Conservation (phyloP, 495 filamentous ascomycete genomes). For the Cudoniella acicularis region DNA sequence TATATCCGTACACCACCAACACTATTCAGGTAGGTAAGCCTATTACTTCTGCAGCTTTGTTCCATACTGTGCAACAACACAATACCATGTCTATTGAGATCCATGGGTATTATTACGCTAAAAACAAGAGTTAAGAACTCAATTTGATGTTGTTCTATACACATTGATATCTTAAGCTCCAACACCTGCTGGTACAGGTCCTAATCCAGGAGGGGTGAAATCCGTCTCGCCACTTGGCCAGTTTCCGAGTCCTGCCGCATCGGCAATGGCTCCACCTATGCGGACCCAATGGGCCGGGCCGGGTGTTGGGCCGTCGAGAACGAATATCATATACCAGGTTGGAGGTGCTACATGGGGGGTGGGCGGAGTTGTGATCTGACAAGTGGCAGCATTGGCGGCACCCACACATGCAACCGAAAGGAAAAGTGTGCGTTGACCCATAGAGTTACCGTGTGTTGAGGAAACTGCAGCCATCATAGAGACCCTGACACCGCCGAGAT, state of each 20-base stretch:
- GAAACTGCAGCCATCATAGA: slow-evolving; percentile 55
- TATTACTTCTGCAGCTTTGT: too few relatives aligned
- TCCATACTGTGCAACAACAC: too few relatives aligned
- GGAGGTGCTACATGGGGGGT: slow-evolving; percentile 47
- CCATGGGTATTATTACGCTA: too few relatives aligned
- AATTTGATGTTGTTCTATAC: too few relatives aligned
- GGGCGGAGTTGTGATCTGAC: slow-evolving; percentile 55
- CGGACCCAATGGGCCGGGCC: slow-evolving; percentile 53
- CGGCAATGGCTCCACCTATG: slow-evolving; percentile 49
- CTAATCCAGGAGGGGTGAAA: slow-evolving; percentile 40
- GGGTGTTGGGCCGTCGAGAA: slow-evolving; percentile 56
- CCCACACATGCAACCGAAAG: slow-evolving; percentile 47
- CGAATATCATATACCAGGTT: slow-evolving; percentile 59
- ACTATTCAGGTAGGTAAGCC: too few relatives aligned
- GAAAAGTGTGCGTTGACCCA: slow-evolving; percentile 60
- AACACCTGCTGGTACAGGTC: too few relatives aligned
- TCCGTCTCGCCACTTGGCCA: slow-evolving; percentile 51
- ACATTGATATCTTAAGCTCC: too few relatives aligned
- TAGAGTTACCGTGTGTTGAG: slow-evolving; percentile 61
- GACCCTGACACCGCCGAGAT: slow-evolving; percentile 39
- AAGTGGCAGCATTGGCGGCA: slow-evolving; percentile 28
- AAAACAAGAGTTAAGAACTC: too few relatives aligned
- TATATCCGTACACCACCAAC: too few relatives aligned
- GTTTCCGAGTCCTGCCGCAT: slow-evolving; percentile 54
- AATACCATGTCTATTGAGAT: too few relatives aligned